Evolutionary conservation across 352 stramenopile genomes (phyloP), one percentile per base, ranked within the genome.

Genomic region (Globisporangium acanthophoron): DNA sequence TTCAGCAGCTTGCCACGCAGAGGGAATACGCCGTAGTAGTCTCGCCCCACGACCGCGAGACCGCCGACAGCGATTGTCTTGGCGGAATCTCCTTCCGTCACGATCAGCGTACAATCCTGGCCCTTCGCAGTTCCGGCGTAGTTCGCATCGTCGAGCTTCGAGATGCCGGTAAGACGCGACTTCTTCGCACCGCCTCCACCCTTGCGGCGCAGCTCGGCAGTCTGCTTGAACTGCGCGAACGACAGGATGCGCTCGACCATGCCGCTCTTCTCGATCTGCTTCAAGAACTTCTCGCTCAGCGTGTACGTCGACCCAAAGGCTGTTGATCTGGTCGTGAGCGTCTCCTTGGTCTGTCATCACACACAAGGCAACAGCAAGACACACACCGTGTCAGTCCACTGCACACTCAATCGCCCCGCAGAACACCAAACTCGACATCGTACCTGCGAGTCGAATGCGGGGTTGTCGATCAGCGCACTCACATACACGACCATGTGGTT

Each of bases 71-170:
- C 96, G 20, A 99, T 74, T 11, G 96, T 97, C 71, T 99, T 99
- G 54, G 97, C 97, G 18, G 96, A 99, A 74, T 99, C 97, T 70
- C 97, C 97, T 84, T 99, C 97, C 3, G 97, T 99, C 18, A 99
- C 70, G 62, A 99, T 99, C n/a, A 99, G 67, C 3, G 97, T 99
- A 66, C 97, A 99, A 31, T 97, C 64, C 52, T 88, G 75, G 29
- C 77, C 80, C 51, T 95, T 90, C 20, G 92, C 82, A 15, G 78
- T 94, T 37, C 97, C 97, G 33, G 97, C 97, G 43, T 92, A 69
- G 69, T 99, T 98, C 0, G 97, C 97, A 69, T 99, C 97, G 59
- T 99, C 97, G 3, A 99, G 78, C 69, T 99, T 99, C 1, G 95
- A 83, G 44, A 99, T 93, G 70, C 87, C 90, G 0, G 79, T 88